Conservation (phyloP, 352 stramenopile genomes). For the Phytophthora meadii region DNA sequence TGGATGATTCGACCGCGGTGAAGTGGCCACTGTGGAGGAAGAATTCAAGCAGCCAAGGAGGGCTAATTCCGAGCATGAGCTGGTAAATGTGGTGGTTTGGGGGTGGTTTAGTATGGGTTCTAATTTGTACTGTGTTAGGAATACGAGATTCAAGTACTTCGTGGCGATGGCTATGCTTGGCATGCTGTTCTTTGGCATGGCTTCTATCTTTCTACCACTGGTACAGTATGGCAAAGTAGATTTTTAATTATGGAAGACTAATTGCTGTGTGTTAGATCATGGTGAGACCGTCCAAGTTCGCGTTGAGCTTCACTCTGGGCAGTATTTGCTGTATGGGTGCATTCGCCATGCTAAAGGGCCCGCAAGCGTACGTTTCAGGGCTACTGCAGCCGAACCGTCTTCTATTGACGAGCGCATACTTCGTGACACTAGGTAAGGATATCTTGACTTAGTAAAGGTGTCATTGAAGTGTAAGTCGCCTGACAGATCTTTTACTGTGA, state of each 20-base stretch:
- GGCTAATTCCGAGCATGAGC: conserved; percentile 60
- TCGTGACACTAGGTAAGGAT: conserved; percentile 69
- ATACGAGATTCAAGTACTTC: conserved; percentile 86
- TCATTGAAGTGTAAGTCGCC: background rate
- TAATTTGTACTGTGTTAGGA: conserved; percentile 38
- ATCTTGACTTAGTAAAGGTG: no score
- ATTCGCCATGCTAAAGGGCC: conserved; percentile 82
- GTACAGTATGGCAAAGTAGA: conserved; percentile 20
- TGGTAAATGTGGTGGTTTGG: conserved; percentile 38
- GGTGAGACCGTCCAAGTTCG: conserved; percentile 85
- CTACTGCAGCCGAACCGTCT: conserved; percentile 73
- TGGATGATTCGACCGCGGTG: conserved; percentile 31
- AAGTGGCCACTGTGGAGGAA: conserved; percentile 58
- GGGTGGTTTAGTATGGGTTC: background rate
- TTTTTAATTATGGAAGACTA: background rate
- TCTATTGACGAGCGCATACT: conserved; percentile 71
- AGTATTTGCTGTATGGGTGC: conserved; percentile 80
- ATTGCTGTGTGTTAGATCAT: conserved; percentile 57
- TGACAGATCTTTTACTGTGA: conserved; percentile 4
- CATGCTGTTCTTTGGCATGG: conserved; percentile 86
- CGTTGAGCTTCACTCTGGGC: conserved; percentile 82
- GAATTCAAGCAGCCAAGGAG: conserved; percentile 35
- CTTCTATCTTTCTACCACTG: conserved; percentile 78
- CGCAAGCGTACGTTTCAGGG: conserved; percentile 55
- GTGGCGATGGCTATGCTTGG: conserved; percentile 72